Base-by-base conservation (phyloP, 495 filamentous ascomycete genomes). In the Bombardia bombarda region DNA sequence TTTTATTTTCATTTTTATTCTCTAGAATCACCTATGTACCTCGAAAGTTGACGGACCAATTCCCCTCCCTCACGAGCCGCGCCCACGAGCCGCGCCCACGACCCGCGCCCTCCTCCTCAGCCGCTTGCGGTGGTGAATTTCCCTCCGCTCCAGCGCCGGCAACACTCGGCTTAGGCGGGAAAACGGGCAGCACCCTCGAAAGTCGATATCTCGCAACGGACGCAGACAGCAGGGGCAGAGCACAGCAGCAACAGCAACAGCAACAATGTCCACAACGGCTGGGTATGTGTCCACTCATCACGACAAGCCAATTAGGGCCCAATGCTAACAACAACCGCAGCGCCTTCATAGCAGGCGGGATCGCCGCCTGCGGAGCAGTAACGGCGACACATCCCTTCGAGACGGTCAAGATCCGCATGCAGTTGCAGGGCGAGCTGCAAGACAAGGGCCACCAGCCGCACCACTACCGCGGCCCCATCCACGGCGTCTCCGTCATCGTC, bases 361-460 rank as follows among this genome's bases (percentile, higher is more conserved):
- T 97, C 58, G 92, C 92, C 51, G 92, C 93, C 40, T 95, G 89
- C 66, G 92, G 92, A 50, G 92, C 92, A 40, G 93, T 99, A 39
- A 97, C 92, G 3, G 90, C 93, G 35, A 99, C 92, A 30, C 92
- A 99, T 64, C 87, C 88, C 46, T 96, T 97, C 70, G 92, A 99
- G 67, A 97, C 92, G 6, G 88, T 97, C 45, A 99, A 99, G 79
- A 99, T 97, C 60, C 86, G 90, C 51, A 76, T 98, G 70, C 92
- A 99, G 75, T 69, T 99, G 38, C 92, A 99, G 61, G 92, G 92
- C 60, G 92, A 99, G 70, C 74, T 99, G 42, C 87, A 96, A 55
- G 68, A 80, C 18, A 95, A 92, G 60, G 72, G 76, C 44, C 81
- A 87, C 46, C 86, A 88, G 33, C 81, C 82, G 43, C 82, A 86